Evolutionary conservation across 2,329 filamentous ascomycete species (phyloP).

Genomic region (Hymenoscyphus fructigenus): DNA sequence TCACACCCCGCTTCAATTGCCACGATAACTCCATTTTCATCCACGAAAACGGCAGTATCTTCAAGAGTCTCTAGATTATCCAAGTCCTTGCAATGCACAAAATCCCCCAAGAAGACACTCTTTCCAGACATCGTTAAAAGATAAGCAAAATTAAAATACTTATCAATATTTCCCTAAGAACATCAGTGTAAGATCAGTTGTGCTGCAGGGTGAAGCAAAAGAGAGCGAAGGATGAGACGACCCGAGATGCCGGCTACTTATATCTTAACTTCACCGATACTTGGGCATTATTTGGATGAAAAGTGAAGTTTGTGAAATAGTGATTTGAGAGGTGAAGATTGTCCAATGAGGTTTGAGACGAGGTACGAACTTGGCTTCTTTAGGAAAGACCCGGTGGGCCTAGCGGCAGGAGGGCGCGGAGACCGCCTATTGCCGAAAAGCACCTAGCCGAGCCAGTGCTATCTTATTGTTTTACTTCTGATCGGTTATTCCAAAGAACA

Average conservation of each 20-base stretch:
- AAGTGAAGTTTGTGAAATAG: constrained; percentile 7
- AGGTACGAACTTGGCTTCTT: constrained; percentile 1
- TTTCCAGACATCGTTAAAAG: constrained; percentile 1
- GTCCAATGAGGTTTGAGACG: no score
- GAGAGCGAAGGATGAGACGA: no score
- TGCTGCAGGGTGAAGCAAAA: no score
- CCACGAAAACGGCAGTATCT: constrained; percentile 49
- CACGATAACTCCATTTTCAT: constrained; percentile 51
- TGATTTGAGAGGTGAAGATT: not conserved
- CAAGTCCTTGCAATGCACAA: constrained; percentile 55
- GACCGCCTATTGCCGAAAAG: not conserved
- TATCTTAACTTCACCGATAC: no score
- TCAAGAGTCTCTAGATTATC: constrained; percentile 49
- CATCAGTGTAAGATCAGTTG: no score
- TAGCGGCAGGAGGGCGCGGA: not conserved
- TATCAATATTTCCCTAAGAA: not conserved
- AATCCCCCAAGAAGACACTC: constrained; percentile 58
- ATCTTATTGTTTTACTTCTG: no score
- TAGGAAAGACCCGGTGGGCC: constrained; percentile 6
- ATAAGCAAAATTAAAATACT: not conserved
- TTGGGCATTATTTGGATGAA: not conserved
- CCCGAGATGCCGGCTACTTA: no score
- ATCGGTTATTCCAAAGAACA: no score
- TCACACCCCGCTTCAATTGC: constrained; percentile 28
- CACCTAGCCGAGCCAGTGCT: no score